Evolutionary conservation across 1,139 yeast genomes (phyloP).

Genomic region (Geotrichum restrictum): DNA sequence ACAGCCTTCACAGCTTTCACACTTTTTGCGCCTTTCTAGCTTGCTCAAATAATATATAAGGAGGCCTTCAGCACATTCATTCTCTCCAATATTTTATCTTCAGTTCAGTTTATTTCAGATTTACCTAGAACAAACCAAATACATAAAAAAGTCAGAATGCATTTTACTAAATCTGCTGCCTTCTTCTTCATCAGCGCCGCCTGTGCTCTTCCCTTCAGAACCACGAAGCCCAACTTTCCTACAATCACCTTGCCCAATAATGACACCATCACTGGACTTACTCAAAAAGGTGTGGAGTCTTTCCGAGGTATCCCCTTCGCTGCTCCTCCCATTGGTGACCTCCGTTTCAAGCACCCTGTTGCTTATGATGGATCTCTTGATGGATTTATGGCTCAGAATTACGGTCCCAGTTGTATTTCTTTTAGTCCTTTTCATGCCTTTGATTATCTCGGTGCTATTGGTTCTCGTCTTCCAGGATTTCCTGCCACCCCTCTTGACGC

Average conservation of each 20-base stretch:
- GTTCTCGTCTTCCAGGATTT: background rate
- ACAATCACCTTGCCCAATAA: slow-evolving; percentile 7
- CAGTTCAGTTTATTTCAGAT: too few relatives aligned
- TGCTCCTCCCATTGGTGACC: slow-evolving; percentile 20
- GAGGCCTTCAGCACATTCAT: too few relatives aligned
- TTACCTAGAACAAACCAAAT: too few relatives aligned
- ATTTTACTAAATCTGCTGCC: too few relatives aligned
- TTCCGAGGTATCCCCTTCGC: slow-evolving; percentile 23
- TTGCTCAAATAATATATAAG: too few relatives aligned
- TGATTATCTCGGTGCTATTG: background rate
- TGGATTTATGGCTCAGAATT: slow-evolving; percentile 12
- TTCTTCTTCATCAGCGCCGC: too few relatives aligned
- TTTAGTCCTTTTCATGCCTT: slow-evolving; percentile 7
- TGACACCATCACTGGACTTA: slow-evolving; percentile 16
- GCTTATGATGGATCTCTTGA: slow-evolving; percentile 8
- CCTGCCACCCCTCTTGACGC: slow-evolving; percentile 6
- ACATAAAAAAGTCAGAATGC: too few relatives aligned
- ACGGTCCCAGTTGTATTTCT: slow-evolving; percentile 9
- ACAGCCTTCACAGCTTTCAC: too few relatives aligned
- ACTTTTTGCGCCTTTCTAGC: too few relatives aligned
- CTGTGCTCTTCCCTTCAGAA: too few relatives aligned
- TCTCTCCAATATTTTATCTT: too few relatives aligned
- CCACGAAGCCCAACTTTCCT: background rate
- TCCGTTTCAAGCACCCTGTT: slow-evolving; percentile 19
- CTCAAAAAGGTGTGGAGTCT: slow-evolving; percentile 15